Evolutionary conservation across 1,284 basidiomycete species (phyloP).

Genomic region (Moniliophthora roreri): DNA sequence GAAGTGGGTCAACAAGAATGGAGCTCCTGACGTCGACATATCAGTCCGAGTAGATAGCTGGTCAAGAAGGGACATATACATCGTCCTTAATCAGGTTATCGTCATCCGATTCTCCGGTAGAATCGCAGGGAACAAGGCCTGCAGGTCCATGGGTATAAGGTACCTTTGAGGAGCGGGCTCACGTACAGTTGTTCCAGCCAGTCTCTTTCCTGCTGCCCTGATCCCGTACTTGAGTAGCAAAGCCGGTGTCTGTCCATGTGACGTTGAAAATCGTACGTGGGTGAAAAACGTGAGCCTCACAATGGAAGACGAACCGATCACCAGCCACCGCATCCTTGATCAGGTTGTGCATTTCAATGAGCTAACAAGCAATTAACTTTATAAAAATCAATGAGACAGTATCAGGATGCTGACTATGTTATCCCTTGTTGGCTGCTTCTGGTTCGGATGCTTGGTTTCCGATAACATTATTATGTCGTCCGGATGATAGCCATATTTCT

Average conservation of each 20-base stretch:
- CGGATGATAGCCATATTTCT: slow-evolving; percentile 24
- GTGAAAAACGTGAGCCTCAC: slow-evolving; percentile 9
- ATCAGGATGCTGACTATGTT: slow-evolving; percentile 25
- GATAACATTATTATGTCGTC: slow-evolving; percentile 30
- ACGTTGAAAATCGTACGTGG: not conserved
- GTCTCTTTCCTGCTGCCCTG: slow-evolving; percentile 30
- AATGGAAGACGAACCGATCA: slow-evolving; percentile 41
- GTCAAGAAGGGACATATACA: slow-evolving; percentile 28
- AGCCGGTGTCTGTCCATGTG: slow-evolving; percentile 30
- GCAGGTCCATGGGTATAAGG: not conserved
- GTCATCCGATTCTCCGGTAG: slow-evolving; percentile 17
- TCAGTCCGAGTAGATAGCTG: not conserved
- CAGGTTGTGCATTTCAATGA: slow-evolving; percentile 28
- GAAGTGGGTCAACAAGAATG: slow-evolving; percentile 39
- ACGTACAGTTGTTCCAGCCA: slow-evolving; percentile 37
- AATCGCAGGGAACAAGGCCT: slow-evolving; percentile 22
- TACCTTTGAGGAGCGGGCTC: not conserved
- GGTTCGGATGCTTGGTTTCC: slow-evolving; percentile 19
- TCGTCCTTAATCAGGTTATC: slow-evolving; percentile 33
- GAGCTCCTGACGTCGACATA: slow-evolving; percentile 31
- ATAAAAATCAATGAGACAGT: not conserved
- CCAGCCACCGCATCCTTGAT: slow-evolving; percentile 27
- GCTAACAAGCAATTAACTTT: slow-evolving; percentile 22
- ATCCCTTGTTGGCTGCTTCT: slow-evolving; percentile 19
- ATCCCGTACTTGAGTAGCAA: slow-evolving; percentile 31